Conservation (phyloP, 1,284 basidiomycete species). For the Rhodotorula mucilaginosa region DNA sequence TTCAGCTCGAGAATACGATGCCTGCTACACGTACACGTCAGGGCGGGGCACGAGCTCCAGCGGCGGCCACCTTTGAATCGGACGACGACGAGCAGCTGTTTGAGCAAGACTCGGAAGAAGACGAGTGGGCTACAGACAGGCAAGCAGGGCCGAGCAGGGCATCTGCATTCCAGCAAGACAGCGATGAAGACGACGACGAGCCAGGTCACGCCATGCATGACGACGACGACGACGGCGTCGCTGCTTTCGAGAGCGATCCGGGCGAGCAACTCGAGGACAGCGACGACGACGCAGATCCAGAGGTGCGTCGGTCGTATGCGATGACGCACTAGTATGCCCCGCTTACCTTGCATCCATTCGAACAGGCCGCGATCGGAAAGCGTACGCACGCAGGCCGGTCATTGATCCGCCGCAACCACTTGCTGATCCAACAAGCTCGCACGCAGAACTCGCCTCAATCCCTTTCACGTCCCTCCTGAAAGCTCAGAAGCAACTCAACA, state of each 20-base stretch:
- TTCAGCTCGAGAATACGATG: too few relatives aligned
- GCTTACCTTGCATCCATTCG: neutral
- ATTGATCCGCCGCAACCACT: too few relatives aligned
- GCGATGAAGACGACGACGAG: neutral
- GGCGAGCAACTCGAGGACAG: slow-evolving; percentile 22
- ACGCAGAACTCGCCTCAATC: slow-evolving; percentile 36
- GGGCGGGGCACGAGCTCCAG: neutral
- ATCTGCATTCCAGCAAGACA: neutral
- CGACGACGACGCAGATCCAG: slow-evolving; percentile 29
- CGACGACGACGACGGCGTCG: slow-evolving; percentile 27
- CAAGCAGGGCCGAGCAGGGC: neutral
- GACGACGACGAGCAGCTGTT: slow-evolving; percentile 7
- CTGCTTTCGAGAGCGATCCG: slow-evolving; percentile 31
- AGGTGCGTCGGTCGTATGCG: slow-evolving; percentile 9
- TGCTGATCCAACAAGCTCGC: neutral
- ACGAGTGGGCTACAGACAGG: slow-evolving; percentile 36
- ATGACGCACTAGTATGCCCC: accelerated
- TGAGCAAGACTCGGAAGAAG: slow-evolving; percentile 29
- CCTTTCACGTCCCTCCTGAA: slow-evolving; percentile 38
- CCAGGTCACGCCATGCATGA: slow-evolving; percentile 10
- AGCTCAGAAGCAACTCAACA: slow-evolving; percentile 36
- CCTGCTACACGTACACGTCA: neutral
- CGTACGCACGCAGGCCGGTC: neutral
- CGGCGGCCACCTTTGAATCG: neutral
- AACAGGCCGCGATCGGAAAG: slow-evolving; percentile 8